These are phyloP conservation scores for Stagonosporopsis cucurbitacearum DNA, from an alignment of 2,329 filamentous ascomycete genomes.

Conservation along the genomic window DNA sequence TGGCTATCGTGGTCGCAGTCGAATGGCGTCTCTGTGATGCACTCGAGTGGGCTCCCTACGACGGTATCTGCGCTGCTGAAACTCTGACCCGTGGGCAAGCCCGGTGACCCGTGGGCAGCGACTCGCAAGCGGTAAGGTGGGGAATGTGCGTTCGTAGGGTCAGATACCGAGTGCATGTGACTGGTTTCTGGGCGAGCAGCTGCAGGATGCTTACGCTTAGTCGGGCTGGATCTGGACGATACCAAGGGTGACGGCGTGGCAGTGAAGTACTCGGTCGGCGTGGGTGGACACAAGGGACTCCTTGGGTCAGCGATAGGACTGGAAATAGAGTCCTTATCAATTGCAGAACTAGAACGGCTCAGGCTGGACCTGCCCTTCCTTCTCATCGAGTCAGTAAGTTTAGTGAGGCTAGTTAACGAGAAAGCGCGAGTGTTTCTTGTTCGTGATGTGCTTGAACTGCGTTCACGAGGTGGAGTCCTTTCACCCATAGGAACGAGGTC, in stretches of 20 bases:
- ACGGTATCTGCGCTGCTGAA: constrained; percentile 24
- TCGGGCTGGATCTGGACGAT: constrained; percentile 6
- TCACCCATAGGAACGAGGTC: constrained; percentile 26
- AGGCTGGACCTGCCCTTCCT: constrained; percentile 25
- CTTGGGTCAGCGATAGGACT: constrained; percentile 29
- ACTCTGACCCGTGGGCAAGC: constrained; percentile 18
- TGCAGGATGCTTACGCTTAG: not conserved
- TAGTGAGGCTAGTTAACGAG: constrained; percentile 36
- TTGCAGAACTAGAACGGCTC: constrained; percentile 24
- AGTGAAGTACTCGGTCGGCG: constrained; percentile 12
- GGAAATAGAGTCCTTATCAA: constrained; percentile 36
- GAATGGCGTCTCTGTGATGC: constrained; percentile 36
- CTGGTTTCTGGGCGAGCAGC: not conserved
- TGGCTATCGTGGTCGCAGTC: constrained; percentile 21
- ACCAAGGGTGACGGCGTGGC: constrained; percentile 15
- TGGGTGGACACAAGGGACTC: constrained; percentile 26
- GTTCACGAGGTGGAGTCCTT: constrained; percentile 22
- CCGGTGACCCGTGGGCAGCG: constrained; percentile 15
- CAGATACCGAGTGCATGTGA: constrained; percentile 31
- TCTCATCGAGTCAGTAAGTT: constrained; percentile 38
- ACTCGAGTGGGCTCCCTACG: constrained; percentile 30
- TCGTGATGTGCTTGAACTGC: constrained; percentile 12
- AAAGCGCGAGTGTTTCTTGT: constrained; percentile 29
- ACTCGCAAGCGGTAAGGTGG: constrained; percentile 13
- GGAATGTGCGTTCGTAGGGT: constrained; percentile 28